Conservation (phyloP, 2,329 filamentous ascomycete species). For the Thelonectria rubi region DNA sequence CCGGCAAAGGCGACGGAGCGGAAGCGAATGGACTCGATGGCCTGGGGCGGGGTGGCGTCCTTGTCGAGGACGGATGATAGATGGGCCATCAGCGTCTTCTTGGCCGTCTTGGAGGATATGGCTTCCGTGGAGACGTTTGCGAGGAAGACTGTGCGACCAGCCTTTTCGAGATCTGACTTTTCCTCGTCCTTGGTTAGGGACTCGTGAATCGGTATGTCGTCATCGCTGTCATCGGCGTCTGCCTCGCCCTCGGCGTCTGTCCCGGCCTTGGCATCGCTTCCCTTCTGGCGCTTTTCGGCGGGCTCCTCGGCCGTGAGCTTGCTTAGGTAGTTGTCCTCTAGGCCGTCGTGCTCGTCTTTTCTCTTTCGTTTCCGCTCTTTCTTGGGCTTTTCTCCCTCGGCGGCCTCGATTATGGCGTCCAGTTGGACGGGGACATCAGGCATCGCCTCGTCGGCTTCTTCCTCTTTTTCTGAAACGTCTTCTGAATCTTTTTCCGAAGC, state of each 20-base stretch:
- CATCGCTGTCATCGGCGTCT: no score
- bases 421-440: conserved; percentile 48
- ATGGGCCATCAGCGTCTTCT: conserved; percentile 80
- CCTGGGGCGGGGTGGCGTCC: conserved; percentile 66
- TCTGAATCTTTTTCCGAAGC: conserved; percentile 42
- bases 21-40: conserved; percentile 91
- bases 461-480: conserved; percentile 40
- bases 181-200: conserved; percentile 63
- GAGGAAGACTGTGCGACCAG: conserved; percentile 88
- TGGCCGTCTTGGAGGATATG: conserved; percentile 82
- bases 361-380: conserved; percentile 71
- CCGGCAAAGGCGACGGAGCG: conserved; percentile 88
- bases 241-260: conserved; percentile 37
- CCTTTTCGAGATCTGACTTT: conserved; percentile 78
- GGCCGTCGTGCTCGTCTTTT: conserved; percentile 72
- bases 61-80: conserved; percentile 76
- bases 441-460: conserved; percentile 48
- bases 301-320: conserved; percentile 69
- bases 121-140: conserved; percentile 88
- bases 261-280: conserved; percentile 42
- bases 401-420: conserved; percentile 47
- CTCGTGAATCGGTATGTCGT: conserved; percentile 61
- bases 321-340: conserved; percentile 75
- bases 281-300: conserved; percentile 63
- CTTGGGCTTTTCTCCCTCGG: conserved; percentile 48